phyloP scores from a whole-genome alignment of 306 rosid genomes.

The Prunus campanulata region DNA sequence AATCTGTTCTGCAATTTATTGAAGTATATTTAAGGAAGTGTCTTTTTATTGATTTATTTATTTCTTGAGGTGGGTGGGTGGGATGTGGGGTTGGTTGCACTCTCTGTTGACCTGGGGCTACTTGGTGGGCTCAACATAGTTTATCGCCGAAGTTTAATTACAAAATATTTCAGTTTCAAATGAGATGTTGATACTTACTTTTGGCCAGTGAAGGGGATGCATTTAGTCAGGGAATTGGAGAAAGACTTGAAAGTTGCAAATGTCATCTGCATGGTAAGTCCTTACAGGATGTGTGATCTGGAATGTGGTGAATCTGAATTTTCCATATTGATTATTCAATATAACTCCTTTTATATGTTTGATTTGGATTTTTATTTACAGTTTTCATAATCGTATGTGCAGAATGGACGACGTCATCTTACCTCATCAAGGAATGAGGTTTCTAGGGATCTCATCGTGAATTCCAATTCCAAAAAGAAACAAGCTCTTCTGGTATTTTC shows the following conservation, averaged over 20 bases:
- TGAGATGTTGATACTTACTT: conserved; percentile 67
- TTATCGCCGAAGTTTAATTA: conserved; percentile 9
- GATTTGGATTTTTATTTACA: conserved; percentile 23
- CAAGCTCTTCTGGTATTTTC: conserved; percentile 81
- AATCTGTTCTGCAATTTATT: background rate
- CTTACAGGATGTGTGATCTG: conserved; percentile 18
- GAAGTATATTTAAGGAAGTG: conserved; percentile 5
- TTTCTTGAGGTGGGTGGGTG: background rate
- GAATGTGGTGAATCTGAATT: conserved; percentile 12
- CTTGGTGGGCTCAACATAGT: background rate
- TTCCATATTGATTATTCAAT: conserved; percentile 6
- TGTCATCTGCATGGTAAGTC: conserved; percentile 91
- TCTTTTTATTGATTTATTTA: background rate
- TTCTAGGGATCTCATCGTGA: conserved; percentile 93
- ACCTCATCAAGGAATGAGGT: conserved; percentile 89
- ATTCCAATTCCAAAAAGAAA: conserved; percentile 87
- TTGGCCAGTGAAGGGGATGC: conserved; percentile 99
- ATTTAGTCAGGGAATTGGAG: conserved; percentile 97
- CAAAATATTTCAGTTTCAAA: conserved; percentile 24
- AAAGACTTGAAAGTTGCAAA: conserved; percentile 94
- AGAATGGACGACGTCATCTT: conserved; percentile 98
- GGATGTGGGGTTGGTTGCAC: background rate
- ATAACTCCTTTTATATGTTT: conserved; percentile 12
- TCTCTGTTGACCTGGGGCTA: background rate
- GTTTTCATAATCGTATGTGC: conserved; percentile 33